Conservation (phyloP, 2,329 filamentous ascomycete genomes). For the Aspergillus amoenus region DNA sequence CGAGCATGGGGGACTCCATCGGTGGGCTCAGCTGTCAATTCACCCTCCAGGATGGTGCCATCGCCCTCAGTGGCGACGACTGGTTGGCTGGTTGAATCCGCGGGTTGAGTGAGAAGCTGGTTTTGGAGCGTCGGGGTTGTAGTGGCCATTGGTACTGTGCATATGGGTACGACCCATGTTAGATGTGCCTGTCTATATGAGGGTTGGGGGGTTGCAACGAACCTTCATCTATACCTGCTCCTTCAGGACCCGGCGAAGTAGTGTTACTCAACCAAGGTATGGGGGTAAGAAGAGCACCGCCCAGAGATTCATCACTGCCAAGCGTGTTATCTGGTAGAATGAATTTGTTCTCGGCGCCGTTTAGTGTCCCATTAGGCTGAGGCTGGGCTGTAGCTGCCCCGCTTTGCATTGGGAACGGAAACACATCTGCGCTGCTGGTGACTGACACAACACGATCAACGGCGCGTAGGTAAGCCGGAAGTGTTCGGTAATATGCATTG, state of each 20-base stretch:
- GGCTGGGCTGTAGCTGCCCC: constrained; percentile 19
- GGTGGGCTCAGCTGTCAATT: constrained; percentile 50
- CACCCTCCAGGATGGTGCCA: constrained; percentile 19
- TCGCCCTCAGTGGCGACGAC: constrained; percentile 1
- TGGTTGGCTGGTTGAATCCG: constrained; percentile 3
- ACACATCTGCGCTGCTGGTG: constrained; percentile 75
- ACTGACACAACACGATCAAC: constrained; percentile 89
- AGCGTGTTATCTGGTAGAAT: constrained; percentile 45
- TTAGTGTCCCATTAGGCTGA: constrained; percentile 57
- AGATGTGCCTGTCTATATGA: not conserved
- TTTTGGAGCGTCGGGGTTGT: not conserved
- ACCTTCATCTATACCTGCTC: constrained; percentile 21
- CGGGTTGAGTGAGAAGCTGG: constrained; percentile 1
- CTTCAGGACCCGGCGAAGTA: constrained; percentile 28
- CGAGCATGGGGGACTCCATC: constrained; percentile 73
- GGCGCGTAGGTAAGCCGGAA: constrained; percentile 84
- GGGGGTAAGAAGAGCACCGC: constrained; percentile 86
- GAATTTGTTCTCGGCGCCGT: constrained; percentile 36
- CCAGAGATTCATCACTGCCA: constrained; percentile 84
- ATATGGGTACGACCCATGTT: not conserved
- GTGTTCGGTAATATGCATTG: constrained; percentile 72
- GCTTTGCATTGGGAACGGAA: constrained; percentile 63
- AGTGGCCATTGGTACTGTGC: not conserved
- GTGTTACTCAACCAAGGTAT: constrained; percentile 76
- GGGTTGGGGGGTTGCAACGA: not conserved